phyloP scores from a whole-genome alignment of 202 grass and related monocot genomes.

The Schoenoplectus triqueter region DNA sequence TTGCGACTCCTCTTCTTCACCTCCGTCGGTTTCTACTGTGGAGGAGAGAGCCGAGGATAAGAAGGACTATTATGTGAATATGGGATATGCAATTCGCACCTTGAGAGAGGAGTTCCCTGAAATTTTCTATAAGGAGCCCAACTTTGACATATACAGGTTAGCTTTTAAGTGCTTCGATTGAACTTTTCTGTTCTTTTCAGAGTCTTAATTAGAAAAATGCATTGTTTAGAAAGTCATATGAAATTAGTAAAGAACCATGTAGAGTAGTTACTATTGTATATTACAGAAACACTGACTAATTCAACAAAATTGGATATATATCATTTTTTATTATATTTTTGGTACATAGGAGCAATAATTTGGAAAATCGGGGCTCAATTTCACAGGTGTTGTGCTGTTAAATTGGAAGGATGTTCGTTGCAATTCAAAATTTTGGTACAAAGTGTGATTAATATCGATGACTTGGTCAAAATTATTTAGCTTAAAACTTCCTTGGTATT shows the following conservation, averaged over 20 bases:
- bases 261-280: not conserved
- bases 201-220: not conserved
- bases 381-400: not conserved
- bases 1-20: constrained; percentile 42
- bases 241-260: not conserved
- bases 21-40: not conserved
- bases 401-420: not conserved
- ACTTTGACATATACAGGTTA: constrained; percentile 89
- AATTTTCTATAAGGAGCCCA: constrained; percentile 71
- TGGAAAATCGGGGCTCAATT: not conserved
- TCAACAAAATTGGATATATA: not conserved
- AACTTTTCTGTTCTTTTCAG: not conserved
- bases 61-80: constrained; percentile 83
- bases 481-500: not conserved
- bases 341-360: not conserved
- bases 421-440: not conserved
- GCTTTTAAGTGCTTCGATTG: constrained; percentile 6
- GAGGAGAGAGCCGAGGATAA: constrained; percentile 64
- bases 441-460: not conserved
- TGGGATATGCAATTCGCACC: constrained; percentile 93
- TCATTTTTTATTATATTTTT: not conserved
- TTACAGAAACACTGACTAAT: not conserved
- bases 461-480: not conserved
- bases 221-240: not conserved
- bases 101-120: constrained; percentile 88